Base-by-base conservation (phyloP, 2,329 filamentous ascomycete species). In the Kalaharituber pfeilii region DNA sequence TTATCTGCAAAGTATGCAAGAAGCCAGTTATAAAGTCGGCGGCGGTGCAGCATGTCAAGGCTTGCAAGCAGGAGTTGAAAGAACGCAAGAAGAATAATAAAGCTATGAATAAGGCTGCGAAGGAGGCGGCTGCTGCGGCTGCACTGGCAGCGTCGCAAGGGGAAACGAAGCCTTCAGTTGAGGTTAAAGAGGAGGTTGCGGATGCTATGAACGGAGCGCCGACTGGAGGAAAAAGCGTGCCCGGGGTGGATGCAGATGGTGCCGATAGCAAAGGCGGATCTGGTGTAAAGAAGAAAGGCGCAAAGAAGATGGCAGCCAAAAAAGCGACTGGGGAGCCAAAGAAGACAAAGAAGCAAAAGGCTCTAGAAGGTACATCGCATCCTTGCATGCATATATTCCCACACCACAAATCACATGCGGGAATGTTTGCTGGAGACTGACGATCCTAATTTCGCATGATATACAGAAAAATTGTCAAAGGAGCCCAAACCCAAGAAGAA, bases 1-100 rank as follows among this genome's bases (percentile, higher is more conserved):
- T 91, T 51, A 76, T 83, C 61, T 98, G 89, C 75, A 95, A 91
- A 67, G 86, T 93, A 67, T 98, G 89, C 71, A 94, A 91, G 69
- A 88, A 93, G 64, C 84, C 84, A 51, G 78, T 94, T 11, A 73
- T 91, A 13, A 84, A 82, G 63, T 79, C 79, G 28, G 80, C 79
- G 0, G 83, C 85, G 1, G 81, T 82, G 56, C 77, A 78, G 18
- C 89, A 98, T 65, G 86, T 94, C 57, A 81, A 82, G 33, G 79
- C 82, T 47, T 98, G 89, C 64, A 71, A 95, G 55, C 82, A 81
- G 62, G 78, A 87, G 54, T 94, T 94, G 70, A 86, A 82, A 63
- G 82, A 85, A 66, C 85, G 86, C 69, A 81, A 82, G 0, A 64
- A 63, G 47, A 80, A 83, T 64, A 77, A 80, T 52, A 86, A 86